These are phyloP conservation scores for Glycyrrhiza uralensis DNA, from an alignment of 306 rosid species.

Conservation along the genomic window DNA sequence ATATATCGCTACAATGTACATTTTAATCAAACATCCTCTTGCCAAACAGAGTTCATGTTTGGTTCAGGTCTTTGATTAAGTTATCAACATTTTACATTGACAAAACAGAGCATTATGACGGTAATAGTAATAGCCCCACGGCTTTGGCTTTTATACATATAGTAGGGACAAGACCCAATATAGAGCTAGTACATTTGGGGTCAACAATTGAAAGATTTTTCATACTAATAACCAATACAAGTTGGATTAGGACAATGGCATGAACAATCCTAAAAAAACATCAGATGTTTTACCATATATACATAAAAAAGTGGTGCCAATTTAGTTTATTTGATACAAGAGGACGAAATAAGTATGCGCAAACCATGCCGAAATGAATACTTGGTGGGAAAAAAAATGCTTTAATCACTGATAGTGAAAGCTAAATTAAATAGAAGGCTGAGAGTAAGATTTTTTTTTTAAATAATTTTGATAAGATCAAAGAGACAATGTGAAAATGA, in stretches of 20 bases:
- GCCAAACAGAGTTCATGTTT: conserved; percentile 1
- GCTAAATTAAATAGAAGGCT: not conserved
- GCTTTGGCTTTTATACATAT: not conserved
- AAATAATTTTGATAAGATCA: conserved; percentile 52
- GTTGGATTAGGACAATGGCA: conserved; percentile 35
- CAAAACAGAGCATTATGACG: not conserved
- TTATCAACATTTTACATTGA: conserved; percentile 11
- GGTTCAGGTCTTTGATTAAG: not conserved
- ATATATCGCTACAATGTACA: not conserved
- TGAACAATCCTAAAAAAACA: conserved; percentile 19
- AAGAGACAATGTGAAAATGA: conserved; percentile 58
- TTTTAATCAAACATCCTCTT: conserved; percentile 15
- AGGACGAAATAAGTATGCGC: conserved; percentile 28
- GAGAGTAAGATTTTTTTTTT: not conserved
- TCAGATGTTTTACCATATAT: conserved; percentile 18
- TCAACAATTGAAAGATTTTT: conserved; percentile 19
- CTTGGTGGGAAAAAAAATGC: conserved; percentile 12
- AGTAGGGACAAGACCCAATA: conserved; percentile 31
- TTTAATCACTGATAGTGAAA: conserved; percentile 25
- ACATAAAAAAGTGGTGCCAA: not conserved
- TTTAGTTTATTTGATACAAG: not conserved
- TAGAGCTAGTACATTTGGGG: conserved; percentile 22
- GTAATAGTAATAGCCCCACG: conserved; percentile 6
- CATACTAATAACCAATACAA: conserved; percentile 19
- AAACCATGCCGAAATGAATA: conserved; percentile 15